A percentile compares a stretch with the other conserved stretches of the same genome.
phyloP scores from a whole-genome alignment of 2,329 filamentous ascomycete species.

The Fusarium begoniae region DNA sequence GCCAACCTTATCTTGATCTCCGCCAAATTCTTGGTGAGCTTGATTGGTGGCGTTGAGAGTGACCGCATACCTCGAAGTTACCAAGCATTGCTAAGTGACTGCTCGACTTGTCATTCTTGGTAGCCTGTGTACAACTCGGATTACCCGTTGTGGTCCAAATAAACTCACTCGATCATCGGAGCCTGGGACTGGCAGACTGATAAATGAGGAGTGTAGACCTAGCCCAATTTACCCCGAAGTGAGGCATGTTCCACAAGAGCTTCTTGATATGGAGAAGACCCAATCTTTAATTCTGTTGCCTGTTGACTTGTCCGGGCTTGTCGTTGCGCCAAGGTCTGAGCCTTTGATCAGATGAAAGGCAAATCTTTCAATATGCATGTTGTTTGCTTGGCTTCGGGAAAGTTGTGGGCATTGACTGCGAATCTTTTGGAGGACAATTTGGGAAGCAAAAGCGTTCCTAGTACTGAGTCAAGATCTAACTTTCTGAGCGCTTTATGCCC shows the following conservation, averaged over 20 bases:
- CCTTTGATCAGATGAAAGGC: background rate
- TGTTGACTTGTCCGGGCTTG: slow-evolving; percentile 2
- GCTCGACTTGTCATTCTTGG: too few relatives aligned
- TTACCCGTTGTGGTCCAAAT: background rate
- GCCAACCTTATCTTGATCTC: background rate
- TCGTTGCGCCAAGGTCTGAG: background rate
- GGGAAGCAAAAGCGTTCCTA: rapidly evolving
- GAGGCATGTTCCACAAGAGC: background rate
- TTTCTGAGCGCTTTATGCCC: rapidly evolving
- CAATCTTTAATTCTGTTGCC: slow-evolving; percentile 34
- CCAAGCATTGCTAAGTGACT: background rate
- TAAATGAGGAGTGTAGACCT: background rate
- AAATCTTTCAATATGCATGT: background rate
- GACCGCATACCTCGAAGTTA: background rate
- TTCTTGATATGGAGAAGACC: slow-evolving; percentile 14
- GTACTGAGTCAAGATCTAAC: rapidly evolving
- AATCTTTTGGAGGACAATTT: background rate
- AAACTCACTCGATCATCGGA: background rate
- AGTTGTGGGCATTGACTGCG: rapidly evolving
- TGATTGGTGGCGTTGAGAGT: background rate
- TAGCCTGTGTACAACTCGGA: background rate
- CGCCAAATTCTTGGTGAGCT: background rate
- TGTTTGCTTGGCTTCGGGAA: background rate
- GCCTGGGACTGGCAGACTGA: background rate
- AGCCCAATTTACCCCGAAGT: slow-evolving; percentile 12